Evolutionary conservation across 1,284 basidiomycete species (phyloP).

Genomic region (Ustilago trichophora): DNA sequence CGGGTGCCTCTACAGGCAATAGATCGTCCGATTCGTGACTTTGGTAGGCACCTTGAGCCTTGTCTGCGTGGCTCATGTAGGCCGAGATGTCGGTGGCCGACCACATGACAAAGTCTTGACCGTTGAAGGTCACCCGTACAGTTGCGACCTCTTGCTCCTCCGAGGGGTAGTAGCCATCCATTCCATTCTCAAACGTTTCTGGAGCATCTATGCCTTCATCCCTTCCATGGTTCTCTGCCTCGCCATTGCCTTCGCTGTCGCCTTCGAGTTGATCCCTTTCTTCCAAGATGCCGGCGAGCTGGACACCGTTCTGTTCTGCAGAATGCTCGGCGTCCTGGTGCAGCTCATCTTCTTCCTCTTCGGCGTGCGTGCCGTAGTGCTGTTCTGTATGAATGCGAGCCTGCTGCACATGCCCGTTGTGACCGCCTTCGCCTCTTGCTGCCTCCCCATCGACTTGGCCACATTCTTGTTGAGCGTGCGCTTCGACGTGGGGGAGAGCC

Average conservation of each 20-base stretch:
- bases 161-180: slow-evolving; percentile 1
- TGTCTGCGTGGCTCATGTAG: slow-evolving; percentile 5
- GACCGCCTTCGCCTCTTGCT: not conserved
- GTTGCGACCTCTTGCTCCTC: slow-evolving; percentile 16
- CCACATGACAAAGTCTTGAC: slow-evolving; percentile 61
- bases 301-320: not conserved
- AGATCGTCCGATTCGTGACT: slow-evolving; percentile 6
- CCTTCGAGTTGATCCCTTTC: slow-evolving; percentile 15
- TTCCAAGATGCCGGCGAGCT: not conserved
- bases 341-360: slow-evolving; percentile 16
- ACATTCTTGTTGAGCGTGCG: not conserved
- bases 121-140: slow-evolving; percentile 57
- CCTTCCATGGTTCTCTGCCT: not conserved
- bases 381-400: not conserved
- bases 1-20: slow-evolving; percentile 49
- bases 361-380: not conserved
- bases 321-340: not conserved
- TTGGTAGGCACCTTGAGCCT: not conserved
- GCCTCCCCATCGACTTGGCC: not conserved
- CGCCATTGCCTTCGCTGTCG: not conserved
- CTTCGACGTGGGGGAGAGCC: not conserved
- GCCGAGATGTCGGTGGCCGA: slow-evolving; percentile 33
- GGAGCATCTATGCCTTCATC: slow-evolving; percentile 5
- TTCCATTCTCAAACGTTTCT: not conserved
- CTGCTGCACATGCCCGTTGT: not conserved